Evolutionary conservation across 2,329 filamentous ascomycete species (phyloP), one percentile per base, ranked within the genome.

Genomic region (Taxawa tesnikishii): DNA sequence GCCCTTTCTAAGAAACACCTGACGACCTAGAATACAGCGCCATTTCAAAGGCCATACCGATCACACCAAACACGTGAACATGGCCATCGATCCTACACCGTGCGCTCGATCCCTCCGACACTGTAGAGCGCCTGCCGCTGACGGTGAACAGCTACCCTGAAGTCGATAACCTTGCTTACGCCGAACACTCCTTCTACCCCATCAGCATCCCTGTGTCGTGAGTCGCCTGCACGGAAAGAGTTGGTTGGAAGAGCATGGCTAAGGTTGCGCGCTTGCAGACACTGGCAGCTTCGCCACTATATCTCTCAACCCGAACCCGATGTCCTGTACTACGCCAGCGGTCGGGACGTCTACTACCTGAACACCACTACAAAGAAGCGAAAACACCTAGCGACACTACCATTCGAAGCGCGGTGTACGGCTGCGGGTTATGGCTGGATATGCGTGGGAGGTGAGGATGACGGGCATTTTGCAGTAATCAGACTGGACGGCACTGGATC

Each of bases 241-340:
- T 24, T 12, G 15, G 16, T 29, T 8, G 16, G 11, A 16, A 12
- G 14, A 21, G 27, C 30, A 29, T 28, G 4, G 14, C 5, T 33
- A 11, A 25, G 26, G 21, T 17, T 15, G 12, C 29, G 15, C 26
- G 5, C 11, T n/a, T 4, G 2, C 47, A 87, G 80, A 43, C 83
- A 90, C 59, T 87, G 80, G 76, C 83, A 90, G 60, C 68, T 98
- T 28, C 83, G 88, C 34, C 88, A 92, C 45, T 77, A 93, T 44
- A 81, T 96, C 51, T 88, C 83, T 54, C 79, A 78, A 15, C 77
- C 83, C 43, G 74, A 82, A 48, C 68, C 75, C 26, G 73, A 87
- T 55, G 62, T 78, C 44, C 68, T 96, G 43, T 94, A 92, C 63
- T 93, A 92, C 48, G 85, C 87, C 21, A 76, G 76, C 43, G 79